Percentiles rank a stretch among this genome's conserved stretches.
These are phyloP conservation scores for Blastomyces gilchristii DNA, from an alignment of 2,329 filamentous ascomycete species.

Conservation along the genomic window DNA sequence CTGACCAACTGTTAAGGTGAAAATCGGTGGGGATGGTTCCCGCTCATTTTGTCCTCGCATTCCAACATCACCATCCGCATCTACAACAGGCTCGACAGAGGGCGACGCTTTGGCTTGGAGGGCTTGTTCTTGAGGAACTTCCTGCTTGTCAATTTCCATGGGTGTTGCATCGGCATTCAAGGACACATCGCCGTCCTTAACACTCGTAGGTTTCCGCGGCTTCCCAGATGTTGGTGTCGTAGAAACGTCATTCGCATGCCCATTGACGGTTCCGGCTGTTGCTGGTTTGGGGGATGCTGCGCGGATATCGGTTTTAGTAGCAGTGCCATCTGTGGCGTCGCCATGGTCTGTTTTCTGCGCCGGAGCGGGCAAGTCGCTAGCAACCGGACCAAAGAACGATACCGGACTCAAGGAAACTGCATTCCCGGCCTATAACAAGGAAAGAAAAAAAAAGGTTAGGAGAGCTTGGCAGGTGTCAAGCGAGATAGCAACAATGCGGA, in stretches of 20 bases:
- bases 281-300: constrained; percentile 24
- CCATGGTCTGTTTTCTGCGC: constrained; percentile 18
- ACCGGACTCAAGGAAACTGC: constrained; percentile 26
- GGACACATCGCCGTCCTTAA: constrained; percentile 25
- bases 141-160: constrained; percentile 36
- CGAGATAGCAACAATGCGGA: constrained; percentile 5
- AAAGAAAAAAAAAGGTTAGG: constrained; percentile 6
- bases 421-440: constrained; percentile 29
- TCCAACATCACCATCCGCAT: constrained; percentile 37
- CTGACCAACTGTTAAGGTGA: constrained; percentile 35
- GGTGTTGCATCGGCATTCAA: constrained; percentile 25
- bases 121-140: constrained; percentile 22
- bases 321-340: constrained; percentile 16
- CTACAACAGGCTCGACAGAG: constrained; percentile 23
- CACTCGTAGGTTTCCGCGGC: constrained; percentile 22
- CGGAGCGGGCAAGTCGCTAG: constrained; percentile 24
- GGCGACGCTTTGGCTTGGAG: constrained; percentile 17
- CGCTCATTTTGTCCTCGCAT: constrained; percentile 27
- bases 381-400: constrained; percentile 40
- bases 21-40: constrained; percentile 25
- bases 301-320: constrained; percentile 23
- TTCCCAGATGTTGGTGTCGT: constrained; percentile 25
- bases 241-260: constrained; percentile 25
- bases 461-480: constrained; percentile 3
- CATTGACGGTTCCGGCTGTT: constrained; percentile 30